Evolutionary conservation across 495 filamentous ascomycete species (phyloP), one percentile per base, ranked within the genome.

Genomic region (Neurospora sp.): DNA sequence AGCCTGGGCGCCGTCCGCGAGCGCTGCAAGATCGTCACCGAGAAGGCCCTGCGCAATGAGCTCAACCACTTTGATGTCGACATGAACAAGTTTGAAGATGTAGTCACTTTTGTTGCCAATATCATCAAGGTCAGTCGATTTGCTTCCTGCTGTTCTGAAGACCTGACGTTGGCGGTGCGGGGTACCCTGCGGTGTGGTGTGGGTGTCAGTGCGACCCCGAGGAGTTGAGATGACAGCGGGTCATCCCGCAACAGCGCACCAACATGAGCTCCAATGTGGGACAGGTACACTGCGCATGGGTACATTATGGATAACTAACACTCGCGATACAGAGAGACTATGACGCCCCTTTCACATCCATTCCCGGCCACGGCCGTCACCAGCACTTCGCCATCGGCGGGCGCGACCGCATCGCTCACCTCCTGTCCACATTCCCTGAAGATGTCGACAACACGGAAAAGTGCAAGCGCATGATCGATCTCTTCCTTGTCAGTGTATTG

Each of bases 41-140:
- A 91, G 72, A 93, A 92, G 82, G 96, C 96, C 4, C 88, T 91
- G 80, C 84, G 84, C 71, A 93, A 98, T 75, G 84, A 92, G 74
- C 87, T 99, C 72, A 88, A 87, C 74, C 96, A 98, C 83, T 99
- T 99, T 80, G 91, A 92, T 72, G 95, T 98, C 12, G 95, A 99
- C 79, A 89, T 95, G 87, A 82, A 82, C 82, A 97, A 96, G 81
- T 97, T 98, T 79, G 81, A 87, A 40, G 93, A 95, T 73, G 95
- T 95, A 1, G 94, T 94, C 4, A 89, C 87, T n/a, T 99, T 97
- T 80, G 91, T 99, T 10, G 92, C 96, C 38, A 93, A 93, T 20
- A 97, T 99, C 73, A 98, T 99, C 85, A 98, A 98, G 92, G 96
- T 94, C 39, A 54, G 80, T 71, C 20, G 20, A 27, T 31, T 73